Evolutionary conservation across 116 monocot genomes (phyloP).

Genomic region (Iris pallida): DNA sequence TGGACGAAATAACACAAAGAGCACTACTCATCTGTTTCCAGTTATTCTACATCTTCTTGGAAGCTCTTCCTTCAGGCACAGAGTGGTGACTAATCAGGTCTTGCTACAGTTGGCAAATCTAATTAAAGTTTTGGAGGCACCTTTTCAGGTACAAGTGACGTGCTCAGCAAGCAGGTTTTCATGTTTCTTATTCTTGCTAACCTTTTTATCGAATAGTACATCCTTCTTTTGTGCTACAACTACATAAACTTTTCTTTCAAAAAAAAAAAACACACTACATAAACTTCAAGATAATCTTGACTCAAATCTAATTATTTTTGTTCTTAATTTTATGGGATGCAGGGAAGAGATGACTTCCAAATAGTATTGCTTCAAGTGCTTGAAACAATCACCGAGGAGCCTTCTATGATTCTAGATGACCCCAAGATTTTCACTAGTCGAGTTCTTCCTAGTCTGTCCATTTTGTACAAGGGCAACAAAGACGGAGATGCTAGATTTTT

Average conservation of each 20-base stretch:
- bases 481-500: constrained; percentile 93
- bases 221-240: neutral
- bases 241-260: neutral
- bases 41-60: constrained; percentile 93
- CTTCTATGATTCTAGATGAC: constrained; percentile 51
- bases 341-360: constrained; percentile 97
- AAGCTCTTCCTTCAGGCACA: constrained; percentile 71
- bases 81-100: constrained; percentile 53
- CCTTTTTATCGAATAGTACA: neutral
- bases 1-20: constrained; percentile 57
- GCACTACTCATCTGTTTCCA: constrained; percentile 62
- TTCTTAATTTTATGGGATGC: constrained; percentile 14
- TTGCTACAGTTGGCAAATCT: constrained; percentile 76
- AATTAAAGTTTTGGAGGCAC: constrained; percentile 69
- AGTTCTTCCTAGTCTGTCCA: constrained; percentile 76
- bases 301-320: neutral
- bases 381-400: constrained; percentile 73
- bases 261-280: neutral
- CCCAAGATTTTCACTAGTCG: constrained; percentile 50
- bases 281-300: too few relatives aligned
- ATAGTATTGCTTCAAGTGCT: constrained; percentile 77
- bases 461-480: constrained; percentile 86
- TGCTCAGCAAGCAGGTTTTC: neutral
- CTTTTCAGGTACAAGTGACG: constrained; percentile 61
- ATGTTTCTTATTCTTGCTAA: neutral